Conservation (phyloP, 108 stramenopile species). For the Poteriospumella lacustris region DNA sequence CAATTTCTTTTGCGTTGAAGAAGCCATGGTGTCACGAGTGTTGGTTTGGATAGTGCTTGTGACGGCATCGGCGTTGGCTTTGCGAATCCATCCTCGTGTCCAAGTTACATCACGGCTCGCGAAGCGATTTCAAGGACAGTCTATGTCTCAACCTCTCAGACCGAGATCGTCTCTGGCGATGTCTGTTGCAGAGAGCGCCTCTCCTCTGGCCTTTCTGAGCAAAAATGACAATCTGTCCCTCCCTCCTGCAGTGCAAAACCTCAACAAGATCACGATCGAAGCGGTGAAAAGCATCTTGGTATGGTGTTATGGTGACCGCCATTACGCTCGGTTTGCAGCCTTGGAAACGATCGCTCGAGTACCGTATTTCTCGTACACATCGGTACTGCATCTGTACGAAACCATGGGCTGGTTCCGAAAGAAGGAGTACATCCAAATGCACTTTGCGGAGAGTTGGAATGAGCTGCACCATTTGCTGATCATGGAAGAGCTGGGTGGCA, state of each 20-base stretch:
- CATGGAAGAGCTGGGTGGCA: constrained; percentile 88
- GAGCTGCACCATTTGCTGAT: constrained; percentile 92
- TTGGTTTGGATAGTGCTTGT: no score
- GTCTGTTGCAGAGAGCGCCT: no score
- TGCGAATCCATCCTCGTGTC: no score
- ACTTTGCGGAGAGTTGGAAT: constrained; percentile 85
- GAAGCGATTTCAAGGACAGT: no score
- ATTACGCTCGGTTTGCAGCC: constrained; percentile 66
- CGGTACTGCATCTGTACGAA: constrained; percentile 82
- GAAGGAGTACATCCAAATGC: constrained; percentile 70
- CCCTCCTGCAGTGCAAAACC: not conserved
- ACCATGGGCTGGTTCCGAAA: constrained; percentile 73
- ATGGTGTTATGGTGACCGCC: constrained; percentile 41
- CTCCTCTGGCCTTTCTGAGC: no score
- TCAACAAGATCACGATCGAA: not conserved
- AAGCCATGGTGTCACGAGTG: no score
- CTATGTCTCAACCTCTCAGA: no score
- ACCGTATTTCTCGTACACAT: constrained; percentile 89
- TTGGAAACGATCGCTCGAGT: constrained; percentile 88
- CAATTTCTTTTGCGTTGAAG: no score
- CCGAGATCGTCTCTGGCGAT: no score
- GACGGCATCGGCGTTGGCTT: no score
- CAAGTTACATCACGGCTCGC: no score
- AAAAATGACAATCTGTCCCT: not conserved
- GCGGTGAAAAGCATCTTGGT: not conserved